Conservation (phyloP, 495 filamentous ascomycete species). For the Pseudoneurospora amorphoporcata region DNA sequence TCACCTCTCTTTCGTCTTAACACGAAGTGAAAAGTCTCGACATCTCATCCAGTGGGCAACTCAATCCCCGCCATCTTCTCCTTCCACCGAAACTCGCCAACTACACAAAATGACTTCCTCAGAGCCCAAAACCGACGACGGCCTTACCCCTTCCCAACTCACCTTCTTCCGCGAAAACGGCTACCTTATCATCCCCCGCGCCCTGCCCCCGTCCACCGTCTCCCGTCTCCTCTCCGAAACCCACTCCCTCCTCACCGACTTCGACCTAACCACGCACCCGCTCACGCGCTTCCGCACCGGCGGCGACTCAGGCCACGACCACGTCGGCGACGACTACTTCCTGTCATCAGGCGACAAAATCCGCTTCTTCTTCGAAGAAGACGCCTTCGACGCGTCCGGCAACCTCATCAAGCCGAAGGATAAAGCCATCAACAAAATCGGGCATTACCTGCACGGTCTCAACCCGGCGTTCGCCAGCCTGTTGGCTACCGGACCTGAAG, state of each 20-base stretch:
- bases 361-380: slow-evolving; percentile 94
- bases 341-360: slow-evolving; percentile 79
- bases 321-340: slow-evolving; percentile 96
- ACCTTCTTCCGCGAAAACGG: slow-evolving; percentile 66
- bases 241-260: slow-evolving; percentile 57
- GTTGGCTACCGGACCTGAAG: slow-evolving; percentile 38
- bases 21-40: neutral
- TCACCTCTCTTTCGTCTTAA: neutral
- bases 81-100: neutral
- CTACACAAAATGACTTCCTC: neutral
- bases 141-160: slow-evolving; percentile 65
- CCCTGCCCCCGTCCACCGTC: slow-evolving; percentile 55
- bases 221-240: slow-evolving; percentile 63
- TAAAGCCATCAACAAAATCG: slow-evolving; percentile 90
- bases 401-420: slow-evolving; percentile 63
- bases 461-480: slow-evolving; percentile 60
- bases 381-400: slow-evolving; percentile 52
- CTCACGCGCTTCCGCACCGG: slow-evolving; percentile 90
- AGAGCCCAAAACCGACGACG: slow-evolving; percentile 9
- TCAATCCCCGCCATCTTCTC: neutral
- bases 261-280: slow-evolving; percentile 71
- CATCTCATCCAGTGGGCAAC: neutral
- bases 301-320: slow-evolving; percentile 46
- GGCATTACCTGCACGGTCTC: slow-evolving; percentile 74
- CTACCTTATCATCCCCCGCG: slow-evolving; percentile 79